These are phyloP conservation scores for Sordariomycetes sp. DNA, from an alignment of 2,329 filamentous ascomycete species.

Conservation along the genomic window DNA sequence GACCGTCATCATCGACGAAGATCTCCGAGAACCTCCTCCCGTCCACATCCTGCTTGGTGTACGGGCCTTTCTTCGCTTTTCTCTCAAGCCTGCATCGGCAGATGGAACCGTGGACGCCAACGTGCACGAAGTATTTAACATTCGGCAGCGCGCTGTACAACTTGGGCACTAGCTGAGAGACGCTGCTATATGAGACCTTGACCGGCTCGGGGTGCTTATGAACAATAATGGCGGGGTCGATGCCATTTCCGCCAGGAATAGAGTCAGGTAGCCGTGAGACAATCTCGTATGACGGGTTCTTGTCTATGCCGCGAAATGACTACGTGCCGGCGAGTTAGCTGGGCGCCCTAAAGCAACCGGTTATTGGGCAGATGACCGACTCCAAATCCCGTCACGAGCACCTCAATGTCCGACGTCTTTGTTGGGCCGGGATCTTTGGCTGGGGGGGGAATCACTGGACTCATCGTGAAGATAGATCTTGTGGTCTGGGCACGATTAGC, in stretches of 20 bases:
- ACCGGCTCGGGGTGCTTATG: neutral
- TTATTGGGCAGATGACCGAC: neutral
- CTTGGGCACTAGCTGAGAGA: neutral
- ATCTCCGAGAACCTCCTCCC: neutral
- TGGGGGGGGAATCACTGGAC: no score
- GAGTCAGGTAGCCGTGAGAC: neutral
- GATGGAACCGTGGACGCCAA: neutral
- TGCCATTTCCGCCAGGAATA: neutral
- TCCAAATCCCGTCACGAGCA: neutral
- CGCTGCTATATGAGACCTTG: neutral
- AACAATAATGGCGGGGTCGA: neutral
- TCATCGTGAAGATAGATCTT: no score
- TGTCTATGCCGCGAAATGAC: neutral
- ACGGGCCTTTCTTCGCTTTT: neutral
- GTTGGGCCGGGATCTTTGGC: no score
- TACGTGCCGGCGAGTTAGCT: neutral
- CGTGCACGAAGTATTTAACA: neutral
- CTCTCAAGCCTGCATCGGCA: neutral
- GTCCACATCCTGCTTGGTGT: neutral
- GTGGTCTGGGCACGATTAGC: no score
- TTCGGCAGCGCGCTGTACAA: neutral
- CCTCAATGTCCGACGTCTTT: neutral
- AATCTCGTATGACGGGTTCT: slow-evolving; percentile 1
- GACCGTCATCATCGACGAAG: neutral
- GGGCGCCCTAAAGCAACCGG: neutral